Percentiles rank a stretch among this genome's conserved stretches.
Conservation (phyloP, 2,329 filamentous ascomycete genomes). For the Ophiostoma sp. region DNA sequence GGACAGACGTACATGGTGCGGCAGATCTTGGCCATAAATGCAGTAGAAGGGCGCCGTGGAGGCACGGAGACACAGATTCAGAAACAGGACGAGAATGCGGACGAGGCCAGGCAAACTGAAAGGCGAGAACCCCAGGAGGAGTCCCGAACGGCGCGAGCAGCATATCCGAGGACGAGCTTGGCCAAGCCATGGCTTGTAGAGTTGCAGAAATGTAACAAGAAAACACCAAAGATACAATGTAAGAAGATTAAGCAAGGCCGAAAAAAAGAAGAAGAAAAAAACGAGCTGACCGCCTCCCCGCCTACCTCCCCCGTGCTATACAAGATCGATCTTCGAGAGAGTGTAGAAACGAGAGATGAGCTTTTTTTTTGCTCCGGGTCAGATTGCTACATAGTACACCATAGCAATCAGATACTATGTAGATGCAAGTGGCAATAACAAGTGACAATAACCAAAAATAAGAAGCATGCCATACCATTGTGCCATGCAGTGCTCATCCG, state of each 20-base stretch:
- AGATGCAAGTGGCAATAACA: neutral
- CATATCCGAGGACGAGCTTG: neutral
- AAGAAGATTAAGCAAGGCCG: neutral
- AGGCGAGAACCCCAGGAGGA: neutral
- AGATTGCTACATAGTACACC: no score
- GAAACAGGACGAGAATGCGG: neutral
- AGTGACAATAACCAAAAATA: neutral
- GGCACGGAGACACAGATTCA: no score
- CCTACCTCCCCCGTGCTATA: neutral
- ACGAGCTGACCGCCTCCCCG: neutral
- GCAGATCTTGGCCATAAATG: neutral
- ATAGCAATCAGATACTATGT: no score
- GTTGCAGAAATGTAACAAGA: neutral
- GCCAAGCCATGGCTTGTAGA: neutral
- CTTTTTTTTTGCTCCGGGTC: neutral
- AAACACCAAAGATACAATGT: neutral
- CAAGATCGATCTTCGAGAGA: neutral
- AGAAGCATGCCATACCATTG: neutral
- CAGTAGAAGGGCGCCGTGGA: neutral
- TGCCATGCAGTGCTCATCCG: constrained; percentile 6
- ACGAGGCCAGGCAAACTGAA: neutral
- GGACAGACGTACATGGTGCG: neutral
- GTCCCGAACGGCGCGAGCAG: neutral
- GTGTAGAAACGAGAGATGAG: neutral
- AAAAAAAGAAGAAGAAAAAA: neutral